Conservation (phyloP, 2,329 filamentous ascomycete species). For the Chaetomium sp. region DNA sequence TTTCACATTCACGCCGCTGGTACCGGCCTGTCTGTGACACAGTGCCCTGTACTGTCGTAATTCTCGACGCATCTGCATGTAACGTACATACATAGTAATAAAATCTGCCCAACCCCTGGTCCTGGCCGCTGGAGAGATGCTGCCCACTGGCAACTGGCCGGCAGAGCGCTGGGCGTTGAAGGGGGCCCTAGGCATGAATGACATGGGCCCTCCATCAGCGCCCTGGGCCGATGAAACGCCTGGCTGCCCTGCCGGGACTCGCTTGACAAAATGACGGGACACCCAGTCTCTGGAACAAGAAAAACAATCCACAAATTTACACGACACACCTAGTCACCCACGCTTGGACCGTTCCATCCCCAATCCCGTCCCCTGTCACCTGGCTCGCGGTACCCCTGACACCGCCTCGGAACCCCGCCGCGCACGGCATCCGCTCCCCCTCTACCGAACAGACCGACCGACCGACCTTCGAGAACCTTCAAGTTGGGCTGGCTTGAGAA, state of each 20-base stretch:
- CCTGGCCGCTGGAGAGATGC: conserved; percentile 7
- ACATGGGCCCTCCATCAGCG: conserved; percentile 14
- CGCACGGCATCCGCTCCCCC: too few species aligned
- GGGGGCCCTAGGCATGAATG: conserved; percentile 16
- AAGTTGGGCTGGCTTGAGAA: too few species aligned
- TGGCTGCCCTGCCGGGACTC: conserved; percentile 14
- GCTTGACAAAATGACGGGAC: conserved; percentile 9
- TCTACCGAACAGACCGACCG: too few species aligned
- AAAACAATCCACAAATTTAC: conserved; percentile 2
- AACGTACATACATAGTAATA: background rate
- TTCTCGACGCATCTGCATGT: too few species aligned
- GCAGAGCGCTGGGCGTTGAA: conserved; percentile 8
- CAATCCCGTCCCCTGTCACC: background rate
- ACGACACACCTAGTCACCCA: background rate
- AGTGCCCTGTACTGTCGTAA: too few species aligned
- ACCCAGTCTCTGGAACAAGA: conserved; percentile 12
- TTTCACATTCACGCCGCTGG: too few species aligned
- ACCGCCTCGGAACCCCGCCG: conserved; percentile 8
- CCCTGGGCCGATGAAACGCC: conserved; percentile 13
- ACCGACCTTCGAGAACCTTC: too few species aligned
- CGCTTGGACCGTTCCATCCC: conserved; percentile 1
- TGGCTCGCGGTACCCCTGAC: conserved; percentile 7
- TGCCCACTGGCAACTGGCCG: conserved; percentile 14
- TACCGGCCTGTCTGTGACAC: too few species aligned
- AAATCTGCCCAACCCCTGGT: conserved; percentile 10